Evolutionary conservation across 257 asterid species (phyloP).

Genomic region (Pogostemon cablin): DNA sequence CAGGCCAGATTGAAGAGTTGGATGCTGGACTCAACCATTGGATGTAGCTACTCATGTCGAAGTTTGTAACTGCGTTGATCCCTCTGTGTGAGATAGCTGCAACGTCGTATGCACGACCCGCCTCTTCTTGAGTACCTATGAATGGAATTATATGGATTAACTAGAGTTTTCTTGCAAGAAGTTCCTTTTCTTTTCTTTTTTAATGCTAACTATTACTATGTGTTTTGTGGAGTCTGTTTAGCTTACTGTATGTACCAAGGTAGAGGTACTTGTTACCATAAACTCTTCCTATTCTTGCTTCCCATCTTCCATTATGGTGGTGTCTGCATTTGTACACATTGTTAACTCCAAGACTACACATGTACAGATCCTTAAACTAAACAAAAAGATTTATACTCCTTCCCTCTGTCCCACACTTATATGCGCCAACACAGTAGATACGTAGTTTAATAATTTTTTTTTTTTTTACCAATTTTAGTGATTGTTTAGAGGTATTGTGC

Average conservation of each 20-base stretch:
- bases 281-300: conserved; percentile 50
- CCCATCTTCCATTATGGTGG: conserved; percentile 54
- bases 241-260: conserved; percentile 49
- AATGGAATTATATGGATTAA: neutral
- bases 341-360: neutral
- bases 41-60: conserved; percentile 47
- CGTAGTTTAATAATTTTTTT: no score
- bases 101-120: conserved; percentile 54
- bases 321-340: conserved; percentile 34
- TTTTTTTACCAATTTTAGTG: no score
- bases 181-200: no score
- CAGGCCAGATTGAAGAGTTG: conserved; percentile 9
- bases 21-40: conserved; percentile 44
- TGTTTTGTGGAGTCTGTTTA: neutral
- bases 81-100: conserved; percentile 52
- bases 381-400: no score
- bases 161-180: no score
- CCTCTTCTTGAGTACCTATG: conserved; percentile 58
- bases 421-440: no score
- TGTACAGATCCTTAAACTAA: neutral
- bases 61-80: conserved; percentile 48
- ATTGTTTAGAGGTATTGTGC: no score
- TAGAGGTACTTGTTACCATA: conserved; percentile 49
- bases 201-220: neutral
- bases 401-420: no score